Evolutionary conservation across 2,329 filamentous ascomycete genomes (phyloP).

Genomic region (Ophiostoma angusticollis): DNA sequence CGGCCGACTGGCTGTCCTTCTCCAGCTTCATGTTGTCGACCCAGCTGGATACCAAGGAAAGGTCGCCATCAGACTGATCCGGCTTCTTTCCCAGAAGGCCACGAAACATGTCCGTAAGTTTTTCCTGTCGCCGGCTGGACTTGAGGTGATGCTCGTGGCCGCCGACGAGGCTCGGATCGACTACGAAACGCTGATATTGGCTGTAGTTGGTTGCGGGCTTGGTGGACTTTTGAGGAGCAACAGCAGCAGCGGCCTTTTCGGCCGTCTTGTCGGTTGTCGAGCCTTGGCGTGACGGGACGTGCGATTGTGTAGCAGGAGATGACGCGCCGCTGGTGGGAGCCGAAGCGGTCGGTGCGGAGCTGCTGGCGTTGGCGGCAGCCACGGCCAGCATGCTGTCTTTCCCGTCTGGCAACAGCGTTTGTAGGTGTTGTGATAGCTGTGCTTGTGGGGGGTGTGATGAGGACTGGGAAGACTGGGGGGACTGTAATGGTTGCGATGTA

Average conservation of each 20-base stretch:
- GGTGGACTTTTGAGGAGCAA: slow-evolving; percentile 24
- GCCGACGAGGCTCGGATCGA: slow-evolving; percentile 42
- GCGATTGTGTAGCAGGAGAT: slow-evolving; percentile 26
- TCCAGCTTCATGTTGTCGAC: slow-evolving; percentile 86
- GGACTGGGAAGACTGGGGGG: not conserved
- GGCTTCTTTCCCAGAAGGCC: slow-evolving; percentile 66
- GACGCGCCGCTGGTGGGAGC: slow-evolving; percentile 11
- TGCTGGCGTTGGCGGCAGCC: slow-evolving; percentile 12
- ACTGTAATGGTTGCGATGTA: not conserved
- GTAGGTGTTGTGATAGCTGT: not conserved
- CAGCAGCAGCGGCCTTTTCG: slow-evolving; percentile 18
- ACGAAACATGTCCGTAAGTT: slow-evolving; percentile 83
- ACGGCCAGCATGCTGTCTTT: slow-evolving; percentile 19
- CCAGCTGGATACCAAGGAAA: slow-evolving; percentile 92
- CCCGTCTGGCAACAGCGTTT: slow-evolving; percentile 7
- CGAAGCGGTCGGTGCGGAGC: slow-evolving; percentile 18
- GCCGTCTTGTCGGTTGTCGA: slow-evolving; percentile 29
- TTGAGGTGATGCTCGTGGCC: slow-evolving; percentile 81
- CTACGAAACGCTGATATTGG: slow-evolving; percentile 35
- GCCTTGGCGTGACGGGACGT: slow-evolving; percentile 30
- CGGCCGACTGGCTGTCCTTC: slow-evolving; percentile 60
- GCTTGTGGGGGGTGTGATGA: not conserved
- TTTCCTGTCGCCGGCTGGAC: slow-evolving; percentile 85
- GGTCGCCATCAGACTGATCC: slow-evolving; percentile 63
- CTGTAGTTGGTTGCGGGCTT: slow-evolving; percentile 21